Evolutionary conservation across 306 rosid species (phyloP).

Genomic region (Astragalus glycyphyllos): DNA sequence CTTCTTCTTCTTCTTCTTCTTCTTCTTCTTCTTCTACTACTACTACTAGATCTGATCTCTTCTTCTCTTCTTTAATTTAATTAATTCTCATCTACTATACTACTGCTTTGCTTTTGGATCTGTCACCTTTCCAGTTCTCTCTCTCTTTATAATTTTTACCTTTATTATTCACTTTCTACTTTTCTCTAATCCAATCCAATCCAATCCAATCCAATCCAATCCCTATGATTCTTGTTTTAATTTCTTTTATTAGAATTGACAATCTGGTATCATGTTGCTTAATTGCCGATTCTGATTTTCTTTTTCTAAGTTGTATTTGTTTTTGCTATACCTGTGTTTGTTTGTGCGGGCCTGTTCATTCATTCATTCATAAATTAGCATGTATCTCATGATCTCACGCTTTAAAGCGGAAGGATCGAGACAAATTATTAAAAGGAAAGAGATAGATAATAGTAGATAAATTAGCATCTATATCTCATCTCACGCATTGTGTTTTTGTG

Average conservation of each 20-base stretch:
- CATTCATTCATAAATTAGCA: no score
- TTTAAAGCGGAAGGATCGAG: not conserved
- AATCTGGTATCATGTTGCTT: no score
- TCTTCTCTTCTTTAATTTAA: not conserved
- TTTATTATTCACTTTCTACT: not conserved
- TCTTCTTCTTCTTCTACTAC: not conserved
- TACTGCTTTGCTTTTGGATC: not conserved
- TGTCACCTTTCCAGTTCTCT: not conserved
- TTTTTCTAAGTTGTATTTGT: not conserved
- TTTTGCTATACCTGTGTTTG: not conserved
- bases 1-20: not conserved
- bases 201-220: not conserved
- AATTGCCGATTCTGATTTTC: not conserved
- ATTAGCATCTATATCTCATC: no score
- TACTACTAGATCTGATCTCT: slow-evolving; percentile 30
- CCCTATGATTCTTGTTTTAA: not conserved
- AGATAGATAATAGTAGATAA: not conserved
- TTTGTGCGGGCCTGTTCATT: not conserved
- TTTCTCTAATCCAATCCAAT: no score
- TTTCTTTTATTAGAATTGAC: not conserved
- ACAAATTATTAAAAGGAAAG: not conserved
- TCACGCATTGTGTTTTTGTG: slow-evolving; percentile 5
- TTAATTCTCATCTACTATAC: not conserved
- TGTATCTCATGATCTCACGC: no score
- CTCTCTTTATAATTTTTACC: not conserved